phyloP scores from a whole-genome alignment of 2,329 filamentous ascomycete genomes.

The Ophiognomonia clavigignenti-juglandacearum region DNA sequence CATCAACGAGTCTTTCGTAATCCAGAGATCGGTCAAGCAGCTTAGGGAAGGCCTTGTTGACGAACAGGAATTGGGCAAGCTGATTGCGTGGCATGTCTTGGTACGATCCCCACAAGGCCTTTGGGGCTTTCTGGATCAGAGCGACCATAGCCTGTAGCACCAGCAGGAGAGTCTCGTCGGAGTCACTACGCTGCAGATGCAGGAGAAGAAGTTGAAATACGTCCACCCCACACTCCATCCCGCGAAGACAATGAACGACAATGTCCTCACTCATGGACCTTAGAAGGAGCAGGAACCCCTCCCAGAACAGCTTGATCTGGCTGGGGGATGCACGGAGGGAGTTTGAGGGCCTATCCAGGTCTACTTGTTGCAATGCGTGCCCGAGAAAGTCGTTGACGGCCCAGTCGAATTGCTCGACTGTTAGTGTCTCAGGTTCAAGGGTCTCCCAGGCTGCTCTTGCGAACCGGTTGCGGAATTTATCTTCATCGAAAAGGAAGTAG shows the following conservation, averaged over 20 bases:
- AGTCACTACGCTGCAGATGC: constrained; percentile 46
- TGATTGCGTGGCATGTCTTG: constrained; percentile 73
- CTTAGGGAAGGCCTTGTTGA: constrained; percentile 60
- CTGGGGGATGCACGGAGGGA: constrained; percentile 29
- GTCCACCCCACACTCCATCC: constrained; percentile 71
- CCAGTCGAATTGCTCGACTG: constrained; percentile 78
- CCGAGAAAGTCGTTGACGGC: constrained; percentile 71
- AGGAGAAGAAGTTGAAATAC: constrained; percentile 59
- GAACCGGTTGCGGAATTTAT: constrained; percentile 60
- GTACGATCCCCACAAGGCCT: constrained; percentile 85
- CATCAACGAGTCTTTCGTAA: constrained; percentile 43
- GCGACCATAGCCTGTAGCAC: constrained; percentile 66
- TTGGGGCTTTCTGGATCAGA: constrained; percentile 70
- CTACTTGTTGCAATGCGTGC: constrained; percentile 46
- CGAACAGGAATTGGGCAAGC: constrained; percentile 80
- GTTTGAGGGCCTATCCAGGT: background rate
- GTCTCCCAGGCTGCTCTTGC: constrained; percentile 65
- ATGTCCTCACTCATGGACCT: constrained; percentile 66
- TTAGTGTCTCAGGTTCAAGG: constrained; percentile 56
- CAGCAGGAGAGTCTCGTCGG: constrained; percentile 57
- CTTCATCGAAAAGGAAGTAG: constrained; percentile 74
- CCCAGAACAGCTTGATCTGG: constrained; percentile 71
- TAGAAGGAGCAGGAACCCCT: constrained; percentile 70
- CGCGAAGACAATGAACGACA: constrained; percentile 72
- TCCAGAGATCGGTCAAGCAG: constrained; percentile 58